Conservation (phyloP, 2,329 filamentous ascomycete species). For the Bertia moriformis region DNA sequence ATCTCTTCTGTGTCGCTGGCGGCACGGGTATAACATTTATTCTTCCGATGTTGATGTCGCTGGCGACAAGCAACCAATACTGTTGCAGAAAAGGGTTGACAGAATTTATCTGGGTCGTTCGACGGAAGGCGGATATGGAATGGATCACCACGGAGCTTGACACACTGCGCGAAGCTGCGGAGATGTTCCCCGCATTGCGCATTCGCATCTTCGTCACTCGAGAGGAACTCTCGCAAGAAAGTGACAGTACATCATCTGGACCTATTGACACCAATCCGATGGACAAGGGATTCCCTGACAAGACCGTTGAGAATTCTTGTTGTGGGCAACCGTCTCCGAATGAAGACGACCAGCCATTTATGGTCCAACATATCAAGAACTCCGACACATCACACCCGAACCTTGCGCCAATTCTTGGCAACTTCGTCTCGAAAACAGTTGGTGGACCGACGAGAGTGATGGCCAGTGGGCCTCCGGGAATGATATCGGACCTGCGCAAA, state of each 20-base stretch:
- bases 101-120: constrained; percentile 52
- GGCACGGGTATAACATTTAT: constrained; percentile 45
- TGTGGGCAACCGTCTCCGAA: too few species aligned
- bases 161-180: constrained; percentile 23
- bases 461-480: constrained; percentile 42
- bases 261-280: too few species aligned
- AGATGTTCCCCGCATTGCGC: constrained; percentile 23
- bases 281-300: too few species aligned
- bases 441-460: constrained; percentile 37
- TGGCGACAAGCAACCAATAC: constrained; percentile 12
- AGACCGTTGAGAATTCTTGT: too few species aligned
- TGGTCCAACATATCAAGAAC: constrained; percentile 13
- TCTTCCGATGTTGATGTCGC: constrained; percentile 30
- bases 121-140: constrained; percentile 32
- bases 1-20: constrained; percentile 37
- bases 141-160: constrained; percentile 46
- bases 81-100: constrained; percentile 24
- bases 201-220: constrained; percentile 46
- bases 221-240: constrained; percentile 18
- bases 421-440: constrained; percentile 30
- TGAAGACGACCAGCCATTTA: constrained; percentile 7
- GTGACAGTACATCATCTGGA: too few species aligned
- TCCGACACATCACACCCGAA: too few species aligned
- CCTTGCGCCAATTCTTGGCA: too few species aligned
- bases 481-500: constrained; percentile 40